Evolutionary conservation across 768 basidiomycete genomes (phyloP).

Genomic region (Pulveroboletus sp.): DNA sequence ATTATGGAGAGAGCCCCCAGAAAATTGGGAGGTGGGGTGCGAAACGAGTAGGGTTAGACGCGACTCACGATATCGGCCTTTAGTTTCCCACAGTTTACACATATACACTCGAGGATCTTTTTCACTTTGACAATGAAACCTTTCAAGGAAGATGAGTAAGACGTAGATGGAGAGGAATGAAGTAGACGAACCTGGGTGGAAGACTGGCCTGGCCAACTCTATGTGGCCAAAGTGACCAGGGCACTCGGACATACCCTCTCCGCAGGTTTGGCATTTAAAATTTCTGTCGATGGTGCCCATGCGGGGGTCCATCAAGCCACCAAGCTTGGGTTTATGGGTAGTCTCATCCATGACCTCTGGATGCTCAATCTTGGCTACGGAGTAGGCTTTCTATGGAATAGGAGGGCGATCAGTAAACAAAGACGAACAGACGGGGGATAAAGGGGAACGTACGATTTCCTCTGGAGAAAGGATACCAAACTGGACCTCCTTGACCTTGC

Average conservation of each 20-base stretch:
- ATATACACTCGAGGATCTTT: conserved; percentile 98
- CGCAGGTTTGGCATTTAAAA: conserved; percentile 99
- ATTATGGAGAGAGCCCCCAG: conserved; percentile 95
- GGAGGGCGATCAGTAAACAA: conserved; percentile 12
- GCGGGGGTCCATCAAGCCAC: conserved; percentile 95
- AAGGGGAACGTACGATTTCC: conserved; percentile 69
- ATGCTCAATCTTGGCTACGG: conserved; percentile 97
- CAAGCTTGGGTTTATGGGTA: conserved; percentile 83
- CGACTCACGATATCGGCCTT: conserved; percentile 96
- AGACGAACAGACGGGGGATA: background rate
- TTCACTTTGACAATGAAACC: conserved; percentile 99
- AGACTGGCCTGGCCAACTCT: conserved; percentile 94
- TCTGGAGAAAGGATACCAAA: conserved; percentile 98
- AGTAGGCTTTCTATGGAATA: conserved; percentile 85
- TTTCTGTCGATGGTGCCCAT: conserved; percentile 98
- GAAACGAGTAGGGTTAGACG: conserved; percentile 84
- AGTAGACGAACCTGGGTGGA: conserved; percentile 77
- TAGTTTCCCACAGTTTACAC: conserved; percentile 96
- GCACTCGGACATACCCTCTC: conserved; percentile 99
- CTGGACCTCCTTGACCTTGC: conserved; percentile 96
- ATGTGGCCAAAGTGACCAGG: conserved; percentile 99
- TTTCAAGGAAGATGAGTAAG: conserved; percentile 21
- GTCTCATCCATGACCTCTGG: conserved; percentile 98
- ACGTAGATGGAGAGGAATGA: background rate
- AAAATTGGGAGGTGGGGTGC: conserved; percentile 92